Evolutionary conservation across 768 basidiomycete genomes (phyloP).

Genomic region (Gloeostereum incarnatum): DNA sequence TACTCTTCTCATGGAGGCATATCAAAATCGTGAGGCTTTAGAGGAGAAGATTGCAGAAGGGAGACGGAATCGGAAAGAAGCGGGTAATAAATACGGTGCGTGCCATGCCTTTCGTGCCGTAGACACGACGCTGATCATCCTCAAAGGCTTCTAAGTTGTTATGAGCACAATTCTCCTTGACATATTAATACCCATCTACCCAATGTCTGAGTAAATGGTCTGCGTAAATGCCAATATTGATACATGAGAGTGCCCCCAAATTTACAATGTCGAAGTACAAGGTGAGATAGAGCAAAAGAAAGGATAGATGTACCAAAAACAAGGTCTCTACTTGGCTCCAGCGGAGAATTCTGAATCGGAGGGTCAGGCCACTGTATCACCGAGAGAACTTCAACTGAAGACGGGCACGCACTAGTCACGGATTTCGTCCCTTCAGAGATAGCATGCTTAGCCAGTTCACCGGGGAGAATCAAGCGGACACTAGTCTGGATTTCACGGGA

Average conservation of each 20-base stretch:
- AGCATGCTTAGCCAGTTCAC: constrained; percentile 97
- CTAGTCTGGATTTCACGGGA: constrained; percentile 97
- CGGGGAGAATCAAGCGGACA: constrained; percentile 91
- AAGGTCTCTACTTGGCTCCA: constrained; percentile 35
- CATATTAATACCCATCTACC: too few species aligned
- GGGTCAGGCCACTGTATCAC: constrained; percentile 2
- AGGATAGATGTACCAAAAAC: background rate
- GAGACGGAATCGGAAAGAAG: constrained; percentile 76
- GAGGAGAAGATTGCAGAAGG: constrained; percentile 83
- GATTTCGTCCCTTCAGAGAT: constrained; percentile 85
- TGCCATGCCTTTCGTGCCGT: too few species aligned
- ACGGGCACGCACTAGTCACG: constrained; percentile 35
- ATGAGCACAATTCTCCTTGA: too few species aligned
- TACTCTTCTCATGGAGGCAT: constrained; percentile 75
- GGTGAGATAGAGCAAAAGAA: too few species aligned
- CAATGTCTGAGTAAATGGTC: too few species aligned
- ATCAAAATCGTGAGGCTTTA: constrained; percentile 70
- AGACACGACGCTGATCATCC: background rate
- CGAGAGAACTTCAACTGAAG: background rate
- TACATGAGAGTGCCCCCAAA: too few species aligned
- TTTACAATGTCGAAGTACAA: too few species aligned
- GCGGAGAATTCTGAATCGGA: constrained; percentile 45
- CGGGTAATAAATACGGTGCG: constrained; percentile 86
- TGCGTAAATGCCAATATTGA: too few species aligned
- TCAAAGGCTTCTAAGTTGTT: constrained; percentile 20